Conservation (phyloP, 306 rosid species). For the Trichosanthes truncata region DNA sequence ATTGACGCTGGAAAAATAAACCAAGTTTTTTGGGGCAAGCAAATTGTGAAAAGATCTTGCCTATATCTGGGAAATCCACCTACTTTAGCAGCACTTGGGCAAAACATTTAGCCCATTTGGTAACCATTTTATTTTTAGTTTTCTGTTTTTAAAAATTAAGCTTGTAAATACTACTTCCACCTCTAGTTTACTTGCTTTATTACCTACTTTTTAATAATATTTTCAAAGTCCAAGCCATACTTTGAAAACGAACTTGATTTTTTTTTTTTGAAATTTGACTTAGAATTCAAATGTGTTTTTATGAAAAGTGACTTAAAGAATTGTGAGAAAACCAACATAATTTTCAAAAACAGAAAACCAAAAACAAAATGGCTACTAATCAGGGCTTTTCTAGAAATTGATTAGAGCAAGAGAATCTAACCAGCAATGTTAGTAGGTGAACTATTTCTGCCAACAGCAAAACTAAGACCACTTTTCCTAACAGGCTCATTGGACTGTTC, state of each 20-base stretch:
- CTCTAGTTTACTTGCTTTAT: too few relatives aligned
- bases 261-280: background rate
- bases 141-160: too few relatives aligned
- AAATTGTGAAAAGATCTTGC: background rate
- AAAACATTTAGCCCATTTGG: background rate
- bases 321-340: background rate
- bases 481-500: conserved; percentile 27
- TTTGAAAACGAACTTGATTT: too few relatives aligned
- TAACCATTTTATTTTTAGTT: too few relatives aligned
- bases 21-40: background rate
- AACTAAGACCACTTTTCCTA: conserved; percentile 65
- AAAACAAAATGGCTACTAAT: background rate
- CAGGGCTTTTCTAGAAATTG: background rate
- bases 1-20: background rate
- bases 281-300: background rate
- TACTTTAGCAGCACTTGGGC: background rate
- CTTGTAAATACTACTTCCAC: too few relatives aligned
- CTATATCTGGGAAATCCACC: background rate
- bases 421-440: conserved; percentile 27
- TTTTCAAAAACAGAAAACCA: background rate
- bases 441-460: conserved; percentile 53
- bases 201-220: too few relatives aligned
- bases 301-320: too few relatives aligned
- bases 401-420: conserved; percentile 18
- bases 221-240: too few relatives aligned